A percentile compares a stretch with the other conserved stretches of the same genome.
These are phyloP conservation scores for Citeromyces hawaiiensis DNA, from an alignment of 1,139 yeast species.

Conservation along the genomic window DNA sequence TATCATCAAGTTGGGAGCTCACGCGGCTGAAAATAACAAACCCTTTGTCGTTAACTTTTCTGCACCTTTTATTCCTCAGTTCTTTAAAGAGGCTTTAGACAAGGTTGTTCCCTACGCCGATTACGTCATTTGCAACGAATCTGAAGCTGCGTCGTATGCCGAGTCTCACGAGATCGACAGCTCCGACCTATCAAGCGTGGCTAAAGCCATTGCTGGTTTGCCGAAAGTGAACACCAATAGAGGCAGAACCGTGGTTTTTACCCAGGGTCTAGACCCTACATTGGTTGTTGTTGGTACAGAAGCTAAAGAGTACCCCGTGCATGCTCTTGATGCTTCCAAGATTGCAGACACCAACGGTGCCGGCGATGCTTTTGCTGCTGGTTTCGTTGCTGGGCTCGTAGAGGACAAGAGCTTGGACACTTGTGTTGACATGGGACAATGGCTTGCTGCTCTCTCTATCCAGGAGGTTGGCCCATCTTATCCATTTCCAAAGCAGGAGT, in stretches of 20 bases:
- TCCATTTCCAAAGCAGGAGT: constrained; percentile 69
- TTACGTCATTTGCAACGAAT: constrained; percentile 86
- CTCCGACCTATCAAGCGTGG: constrained; percentile 45
- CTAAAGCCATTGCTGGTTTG: constrained; percentile 65
- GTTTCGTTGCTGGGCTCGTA: constrained; percentile 84
- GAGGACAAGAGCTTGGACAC: constrained; percentile 51
- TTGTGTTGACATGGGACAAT: constrained; percentile 80
- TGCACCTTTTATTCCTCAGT: constrained; percentile 94
- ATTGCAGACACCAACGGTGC: constrained; percentile 96
- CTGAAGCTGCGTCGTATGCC: constrained; percentile 93
- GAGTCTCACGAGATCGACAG: constrained; percentile 67
- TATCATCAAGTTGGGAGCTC: constrained; percentile 77
- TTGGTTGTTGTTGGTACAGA: constrained; percentile 45
- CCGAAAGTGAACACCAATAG: constrained; percentile 64
- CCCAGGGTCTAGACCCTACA: constrained; percentile 89
- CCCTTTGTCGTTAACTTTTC: constrained; percentile 77
- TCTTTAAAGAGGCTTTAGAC: constrained; percentile 87
- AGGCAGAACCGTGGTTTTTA: constrained; percentile 78
- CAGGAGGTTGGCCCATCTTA: constrained; percentile 91
- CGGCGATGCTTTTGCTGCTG: constrained; percentile 98
- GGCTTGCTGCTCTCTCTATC: constrained; percentile 89
- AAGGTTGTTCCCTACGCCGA: constrained; percentile 78
- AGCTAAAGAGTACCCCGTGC: constrained; percentile 48
- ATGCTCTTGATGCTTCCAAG: constrained; percentile 48
- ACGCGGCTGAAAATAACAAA: constrained; percentile 79